phyloP scores from a whole-genome alignment of 495 filamentous ascomycete genomes.

The Chaetomium fimeti region DNA sequence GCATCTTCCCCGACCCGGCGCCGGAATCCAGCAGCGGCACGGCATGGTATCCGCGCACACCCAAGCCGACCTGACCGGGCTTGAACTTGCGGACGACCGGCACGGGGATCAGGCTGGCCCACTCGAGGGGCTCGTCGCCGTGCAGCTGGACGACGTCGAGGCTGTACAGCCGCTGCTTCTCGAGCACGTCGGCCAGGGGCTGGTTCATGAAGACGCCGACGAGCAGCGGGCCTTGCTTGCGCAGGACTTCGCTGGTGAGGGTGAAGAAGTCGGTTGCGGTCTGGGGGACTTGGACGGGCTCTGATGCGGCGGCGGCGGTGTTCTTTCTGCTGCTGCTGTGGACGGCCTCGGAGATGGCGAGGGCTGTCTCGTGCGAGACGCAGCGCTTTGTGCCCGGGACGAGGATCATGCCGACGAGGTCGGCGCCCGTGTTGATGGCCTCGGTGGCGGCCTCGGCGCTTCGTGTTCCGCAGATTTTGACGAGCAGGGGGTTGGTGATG shows the following conservation, averaged over 20 bases:
- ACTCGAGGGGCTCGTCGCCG: conserved; percentile 87
- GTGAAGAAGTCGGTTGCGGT: conserved; percentile 49
- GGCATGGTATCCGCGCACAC: conserved; percentile 74
- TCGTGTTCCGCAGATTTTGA: conserved; percentile 97
- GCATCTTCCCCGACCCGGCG: conserved; percentile 70
- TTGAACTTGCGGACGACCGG: conserved; percentile 84
- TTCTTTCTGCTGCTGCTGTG: conserved; percentile 43
- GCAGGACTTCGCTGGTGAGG: conserved; percentile 39
- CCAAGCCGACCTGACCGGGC: conserved; percentile 67
- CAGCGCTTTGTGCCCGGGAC: conserved; percentile 76
- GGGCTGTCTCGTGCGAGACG: conserved; percentile 72
- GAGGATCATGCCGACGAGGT: conserved; percentile 89
- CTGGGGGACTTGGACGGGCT: conserved; percentile 12
- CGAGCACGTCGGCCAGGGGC: conserved; percentile 73
- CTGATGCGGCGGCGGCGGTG: conserved; percentile 52
- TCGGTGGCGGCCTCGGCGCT: conserved; percentile 73
- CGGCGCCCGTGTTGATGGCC: conserved; percentile 85
- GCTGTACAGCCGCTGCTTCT: conserved; percentile 67
- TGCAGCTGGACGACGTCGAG: conserved; percentile 95
- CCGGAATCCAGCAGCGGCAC: conserved; percentile 84
- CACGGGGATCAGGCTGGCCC: conserved; percentile 80
- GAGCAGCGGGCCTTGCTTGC: conserved; percentile 62
- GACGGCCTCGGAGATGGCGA: conserved; percentile 74
- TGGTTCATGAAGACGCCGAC: conserved; percentile 96
- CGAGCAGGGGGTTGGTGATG: conserved; percentile 52